phyloP scores from a whole-genome alignment of 805 yeast species.

The Citeromyces matritensis region DNA sequence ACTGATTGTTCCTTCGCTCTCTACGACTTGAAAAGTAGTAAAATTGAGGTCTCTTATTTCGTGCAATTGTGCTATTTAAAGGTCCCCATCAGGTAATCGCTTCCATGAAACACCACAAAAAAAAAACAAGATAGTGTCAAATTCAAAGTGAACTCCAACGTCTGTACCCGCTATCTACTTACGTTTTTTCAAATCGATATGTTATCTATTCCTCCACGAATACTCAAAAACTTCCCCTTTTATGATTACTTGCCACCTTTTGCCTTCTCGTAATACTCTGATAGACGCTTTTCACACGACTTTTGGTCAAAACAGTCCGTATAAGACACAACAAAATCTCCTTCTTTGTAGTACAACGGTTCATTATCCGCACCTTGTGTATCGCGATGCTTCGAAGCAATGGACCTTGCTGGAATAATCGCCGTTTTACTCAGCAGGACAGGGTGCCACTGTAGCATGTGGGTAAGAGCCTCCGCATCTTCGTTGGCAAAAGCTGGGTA shows the following conservation, averaged over 20 bases:
- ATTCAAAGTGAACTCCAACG: no score
- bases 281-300: constrained; percentile 36
- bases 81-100: no score
- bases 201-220: no score
- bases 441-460: constrained; percentile 92
- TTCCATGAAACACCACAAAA: no score
- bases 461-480: constrained; percentile 65
- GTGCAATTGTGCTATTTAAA: no score
- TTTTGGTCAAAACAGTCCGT: constrained; percentile 34
- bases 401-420: constrained; percentile 47
- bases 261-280: constrained; percentile 16
- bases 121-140: no score
- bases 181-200: no score
- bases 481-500: constrained; percentile 46
- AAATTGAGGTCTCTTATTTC: no score
- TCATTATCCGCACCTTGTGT: constrained; percentile 18
- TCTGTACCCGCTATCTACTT: no score
- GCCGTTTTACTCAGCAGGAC: constrained; percentile 58
- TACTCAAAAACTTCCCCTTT: no score
- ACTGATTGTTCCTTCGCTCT: no score
- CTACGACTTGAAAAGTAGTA: no score
- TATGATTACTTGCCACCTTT: not conserved
- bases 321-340: constrained; percentile 57
- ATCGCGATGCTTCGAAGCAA: constrained; percentile 27
- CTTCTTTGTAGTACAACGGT: constrained; percentile 34